Percentiles rank a stretch among this genome's conserved stretches.
These are phyloP conservation scores for Dalechampia spathulata DNA, from an alignment of 441 rosid species.

Conservation along the genomic window DNA sequence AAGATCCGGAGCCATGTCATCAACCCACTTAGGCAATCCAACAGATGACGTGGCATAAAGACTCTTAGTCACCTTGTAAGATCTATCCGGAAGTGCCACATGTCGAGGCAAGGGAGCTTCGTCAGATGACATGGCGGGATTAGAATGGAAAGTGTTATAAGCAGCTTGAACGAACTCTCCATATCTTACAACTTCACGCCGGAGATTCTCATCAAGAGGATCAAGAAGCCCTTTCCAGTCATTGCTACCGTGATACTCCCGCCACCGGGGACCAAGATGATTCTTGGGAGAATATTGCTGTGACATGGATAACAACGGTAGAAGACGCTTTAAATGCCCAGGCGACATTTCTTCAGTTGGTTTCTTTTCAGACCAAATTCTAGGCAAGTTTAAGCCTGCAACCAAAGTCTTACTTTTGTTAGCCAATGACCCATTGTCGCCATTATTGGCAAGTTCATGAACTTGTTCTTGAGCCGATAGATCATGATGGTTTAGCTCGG, in stretches of 20 bases:
- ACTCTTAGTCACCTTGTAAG: slow-evolving; percentile 47
- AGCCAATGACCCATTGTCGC: slow-evolving; percentile 14
- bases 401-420: slow-evolving; percentile 29
- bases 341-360: slow-evolving; percentile 92
- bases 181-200: slow-evolving; percentile 66
- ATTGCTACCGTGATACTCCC: slow-evolving; percentile 49
- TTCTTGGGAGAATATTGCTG: slow-evolving; percentile 78
- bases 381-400: slow-evolving; percentile 43
- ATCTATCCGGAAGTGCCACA: slow-evolving; percentile 46
- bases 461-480: slow-evolving; percentile 10
- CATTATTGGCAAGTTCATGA: slow-evolving; percentile 10
- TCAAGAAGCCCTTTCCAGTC: slow-evolving; percentile 63
- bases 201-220: slow-evolving; percentile 67
- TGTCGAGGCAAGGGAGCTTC: slow-evolving; percentile 38
- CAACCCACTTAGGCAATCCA: slow-evolving; percentile 60
- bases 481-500: slow-evolving; percentile 8
- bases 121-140: slow-evolving; percentile 51
- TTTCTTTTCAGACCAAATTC: slow-evolving; percentile 73
- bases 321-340: slow-evolving; percentile 50
- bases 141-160: slow-evolving; percentile 60
- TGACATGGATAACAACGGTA: slow-evolving; percentile 61
- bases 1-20: slow-evolving; percentile 54
- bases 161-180: slow-evolving; percentile 73
- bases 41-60: slow-evolving; percentile 69
- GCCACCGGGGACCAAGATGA: slow-evolving; percentile 41